Base-by-base conservation (phyloP, 208 protist genomes). In the Wallacemonas sp. region DNA sequence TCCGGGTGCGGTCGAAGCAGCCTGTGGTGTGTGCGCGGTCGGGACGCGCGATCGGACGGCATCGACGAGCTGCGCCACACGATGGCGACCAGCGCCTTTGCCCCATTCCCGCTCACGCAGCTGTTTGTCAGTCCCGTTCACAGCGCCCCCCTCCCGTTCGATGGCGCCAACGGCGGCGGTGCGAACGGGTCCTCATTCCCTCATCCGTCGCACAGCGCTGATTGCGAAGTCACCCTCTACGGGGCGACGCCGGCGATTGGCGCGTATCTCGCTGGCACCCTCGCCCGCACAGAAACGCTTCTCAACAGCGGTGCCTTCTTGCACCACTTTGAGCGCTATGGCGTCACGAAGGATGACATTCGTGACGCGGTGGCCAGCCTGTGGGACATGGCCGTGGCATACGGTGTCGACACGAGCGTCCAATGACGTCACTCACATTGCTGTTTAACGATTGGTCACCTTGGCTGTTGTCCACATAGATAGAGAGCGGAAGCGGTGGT, bases 241-340 rank as follows among this genome's bases (percentile, higher is more conserved):
- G 85, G 82, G 1, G 75, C 67, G n/a, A 72, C 76, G 0, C 75
- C 67, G 5, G 39, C 46, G 32, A 83, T 94, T 32, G 81, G 76
- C 2, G 54, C 34, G 29, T 64, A 54, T 9, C 41, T 90, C 14
- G 64, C 57, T 14, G n/a, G 43, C 11, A 72, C 81, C n/a, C 67
- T 87, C 21, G 0, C 65, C 19, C 56, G 65, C 16, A 73, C 73
- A 2, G 85, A 95, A 47, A 57, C 74, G 58, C 65, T 89, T 19
- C 66, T 95, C 4, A 34, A 44, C 12, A 84, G 78, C 2, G 66
- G 72, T n/a, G 88, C 88, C 19, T 95, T 77, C 64, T 55, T 81
- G 12, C 85, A 95, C 61, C 88, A 95, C 61, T 95, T 87, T 64
- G 70, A 64, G 54, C 72, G 74, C 0, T 89, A 87, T 60, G 83